Base-by-base conservation (phyloP, 1,284 basidiomycete species). In the Irpex sp. region DNA sequence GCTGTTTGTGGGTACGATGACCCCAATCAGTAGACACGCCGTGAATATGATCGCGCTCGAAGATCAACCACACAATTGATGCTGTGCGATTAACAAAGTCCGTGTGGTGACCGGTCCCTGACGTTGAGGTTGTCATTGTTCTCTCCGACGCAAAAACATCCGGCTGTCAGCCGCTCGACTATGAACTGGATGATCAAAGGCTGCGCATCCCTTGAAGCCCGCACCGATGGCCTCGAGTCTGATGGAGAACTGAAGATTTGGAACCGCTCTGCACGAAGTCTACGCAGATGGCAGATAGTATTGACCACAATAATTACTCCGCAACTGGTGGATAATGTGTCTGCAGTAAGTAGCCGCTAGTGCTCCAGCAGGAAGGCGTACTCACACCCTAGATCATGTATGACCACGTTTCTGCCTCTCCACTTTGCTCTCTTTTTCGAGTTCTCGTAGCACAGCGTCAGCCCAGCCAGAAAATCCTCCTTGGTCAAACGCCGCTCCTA, bases 391-490 rank as follows among this genome's bases (percentile, higher is more conserved):
- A 8, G 26, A 15, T 55, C n/a, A 55, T 33, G 53, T 55, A 13
- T 74, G 70, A 4, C 71, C 74, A 47, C 75, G 64, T 64, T 76
- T 79, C 11, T 68, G 67, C 59, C 82, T 72, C 68, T 87, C 84
- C 8, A 79, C 62, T 46, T 78, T 71, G 1, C 74, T 76, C 67
- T 89, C 87, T 0, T 77, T 78, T 66, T 88, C 86, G 56, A 86
- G 60, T 70, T 89, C 87, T 37, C 72, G 75, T 58, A 78, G 63
- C 0, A 78, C 84, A 11, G 76, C 77, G 57, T 83, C 77, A 13
- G 75, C 74, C 85, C 87, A 88, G 1, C 78, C 75, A 0, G 76
- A 67, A 33, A 88, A 73, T 0, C 88, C 86, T 8, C 82, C 84
- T 33, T 79, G 71, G 5, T 86, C 82, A 67, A 82, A 90, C 0